Percentiles rank a stretch among this genome's conserved stretches.
These are phyloP conservation scores for Monilinia aucupariae DNA, from an alignment of 2,329 filamentous ascomycete genomes.

Conservation along the genomic window DNA sequence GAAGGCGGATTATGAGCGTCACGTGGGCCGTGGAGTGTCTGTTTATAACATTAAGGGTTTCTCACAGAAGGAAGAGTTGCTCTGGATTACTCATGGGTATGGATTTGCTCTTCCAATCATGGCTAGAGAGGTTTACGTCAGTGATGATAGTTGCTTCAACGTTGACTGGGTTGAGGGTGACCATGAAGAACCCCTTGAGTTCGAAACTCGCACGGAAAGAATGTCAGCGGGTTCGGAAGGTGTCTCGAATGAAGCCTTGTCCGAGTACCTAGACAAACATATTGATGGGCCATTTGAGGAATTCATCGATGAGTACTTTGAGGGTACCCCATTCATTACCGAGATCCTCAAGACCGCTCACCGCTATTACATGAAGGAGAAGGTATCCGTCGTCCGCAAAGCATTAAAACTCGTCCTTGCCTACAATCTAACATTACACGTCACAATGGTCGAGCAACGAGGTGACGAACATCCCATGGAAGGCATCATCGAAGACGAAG, in stretches of 20 bases:
- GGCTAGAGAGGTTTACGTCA: constrained; percentile 88
- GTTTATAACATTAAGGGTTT: constrained; percentile 93
- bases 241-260: constrained; percentile 72
- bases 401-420: constrained; percentile 90
- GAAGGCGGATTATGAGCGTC: constrained; percentile 94
- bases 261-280: constrained; percentile 91
- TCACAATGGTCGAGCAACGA: constrained; percentile 88
- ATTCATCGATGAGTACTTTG: constrained; percentile 94
- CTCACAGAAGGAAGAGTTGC: constrained; percentile 57
- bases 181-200: constrained; percentile 69
- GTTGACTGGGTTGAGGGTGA: constrained; percentile 89
- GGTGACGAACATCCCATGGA: constrained; percentile 72
- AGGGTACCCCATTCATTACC: constrained; percentile 89
- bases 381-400: constrained; percentile 86
- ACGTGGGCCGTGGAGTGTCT: constrained; percentile 79
- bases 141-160: constrained; percentile 86
- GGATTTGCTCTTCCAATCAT: constrained; percentile 88
- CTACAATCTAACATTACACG: constrained; percentile 91
- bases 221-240: constrained; percentile 87
- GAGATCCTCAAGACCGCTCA: constrained; percentile 95
- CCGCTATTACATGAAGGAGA: constrained; percentile 84
- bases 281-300: constrained; percentile 87
- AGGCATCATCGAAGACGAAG: constrained; percentile 79
- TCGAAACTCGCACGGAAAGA: constrained; percentile 81
- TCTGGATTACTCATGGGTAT: constrained; percentile 96